Base-by-base conservation (phyloP, 2,329 filamentous ascomycete genomes). In the Epicoccum sorghinum region DNA sequence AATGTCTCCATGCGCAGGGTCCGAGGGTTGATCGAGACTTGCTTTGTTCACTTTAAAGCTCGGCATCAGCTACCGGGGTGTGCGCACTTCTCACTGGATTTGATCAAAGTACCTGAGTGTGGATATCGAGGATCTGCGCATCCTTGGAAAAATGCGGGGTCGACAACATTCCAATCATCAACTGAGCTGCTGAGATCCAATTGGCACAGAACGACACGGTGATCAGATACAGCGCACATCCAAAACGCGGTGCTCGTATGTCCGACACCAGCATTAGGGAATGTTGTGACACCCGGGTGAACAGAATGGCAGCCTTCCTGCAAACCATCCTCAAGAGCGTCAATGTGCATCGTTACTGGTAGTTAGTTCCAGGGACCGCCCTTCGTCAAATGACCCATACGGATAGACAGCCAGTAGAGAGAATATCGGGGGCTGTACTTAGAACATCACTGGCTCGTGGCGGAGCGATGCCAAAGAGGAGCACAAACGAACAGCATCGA, bases 131-230 rank as follows among this genome's bases (percentile, higher is more conserved):
- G 49, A 56, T 61, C 62, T 53, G 66, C 61, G 64, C 58, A 24
- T 58, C 58, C 66, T 64, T 66, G 18, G 58, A 52, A 60, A 64
- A 68, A 71, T 73, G 71, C 71, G 70, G 71, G 71, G 71, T 74
- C 66, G 59, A 58, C 55, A 55, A 48, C 64, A 65, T 62, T 64
- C 56, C 58, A 60, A 55, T 60, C 57, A 64, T 52, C 41, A 40
- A 50, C 56, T 55, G 57, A 51, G 52, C 54, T 52, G 51, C 43
- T 46, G 52, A 57, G 10, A 55, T 47, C 58, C 49, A 53, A 44
- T 58, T 48, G 60, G 61, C 47, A 60, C 47, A 57, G 39, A 44
- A 53, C 50, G 45, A 59, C 47, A 58, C 46, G 45, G 49, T 35
- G 37, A 61, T 57, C 37, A 36, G 43, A 41, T 58, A 51, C 48